Base-by-base conservation (phyloP, 2,329 filamentous ascomycete species). In the Aureobasidium pullulans region DNA sequence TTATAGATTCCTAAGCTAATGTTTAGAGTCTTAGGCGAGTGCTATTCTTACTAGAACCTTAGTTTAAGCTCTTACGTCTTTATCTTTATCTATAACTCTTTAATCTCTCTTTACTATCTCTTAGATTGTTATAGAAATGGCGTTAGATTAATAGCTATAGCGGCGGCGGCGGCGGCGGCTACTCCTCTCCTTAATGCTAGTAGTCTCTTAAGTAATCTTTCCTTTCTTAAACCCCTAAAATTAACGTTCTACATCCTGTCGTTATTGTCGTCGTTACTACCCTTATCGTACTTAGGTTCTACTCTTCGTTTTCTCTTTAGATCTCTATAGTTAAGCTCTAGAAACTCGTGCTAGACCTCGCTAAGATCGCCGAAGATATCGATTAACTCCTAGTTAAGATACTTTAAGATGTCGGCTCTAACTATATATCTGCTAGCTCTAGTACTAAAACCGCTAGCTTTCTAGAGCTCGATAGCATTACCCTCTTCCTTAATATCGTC, bases 201-300 rank as follows among this genome's bases (percentile, higher is more conserved):
- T 2, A 48, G 46, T 48, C 46, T 48, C 46, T 48, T 32, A 7
- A 48, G 7, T n/a, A 48, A 16, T 48, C 46, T 48, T 8, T 48
- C 46, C 10, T 48, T 48, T 19, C 31, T 34, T 6, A 48, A 36
- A 5, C 46, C 31, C 23, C 10, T 3, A 13, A 48, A 48, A 8
- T 48, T 31, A 31, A 48, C 46, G 46, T 2, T 48, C 10, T 48
- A 3, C 19, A 66, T 53, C 19, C 49, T 5, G 15, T 53, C 16
- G 36, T 6, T 15, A 29, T 53, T 13, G 36, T 6, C 48, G n/a
- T 52, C 19, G 31, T 36, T 6, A 28, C 34, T 9, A 10, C 49
- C 15, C 34, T 53, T 28, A 16, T 23, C 0, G 23, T 2, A 23
- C 23, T 23, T 3, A 3, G 23, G 23, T 23, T 23, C 23, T 2